phyloP scores from a whole-genome alignment of 2,329 filamentous ascomycete genomes.

The Parastagonospora nodorum region DNA sequence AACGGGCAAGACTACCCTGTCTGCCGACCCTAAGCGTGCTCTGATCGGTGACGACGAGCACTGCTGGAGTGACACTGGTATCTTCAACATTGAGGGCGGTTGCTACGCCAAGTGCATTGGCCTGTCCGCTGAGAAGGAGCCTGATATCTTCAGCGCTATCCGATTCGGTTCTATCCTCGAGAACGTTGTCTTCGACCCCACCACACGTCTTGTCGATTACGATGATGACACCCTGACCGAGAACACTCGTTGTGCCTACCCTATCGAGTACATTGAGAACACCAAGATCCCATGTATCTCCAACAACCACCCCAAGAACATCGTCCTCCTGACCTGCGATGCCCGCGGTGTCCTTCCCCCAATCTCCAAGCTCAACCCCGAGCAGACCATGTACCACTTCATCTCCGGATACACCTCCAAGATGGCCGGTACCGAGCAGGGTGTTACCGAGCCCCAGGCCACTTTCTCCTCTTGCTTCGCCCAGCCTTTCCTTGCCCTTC shows the following conservation, averaged over 20 bases:
- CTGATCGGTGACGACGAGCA: conserved; percentile 99
- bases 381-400: conserved; percentile 99
- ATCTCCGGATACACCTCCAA: conserved; percentile 99
- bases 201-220: conserved; percentile 90
- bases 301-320: conserved; percentile 88
- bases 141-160: conserved; percentile 96
- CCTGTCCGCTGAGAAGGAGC: conserved; percentile 97
- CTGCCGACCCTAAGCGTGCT: conserved; percentile 93
- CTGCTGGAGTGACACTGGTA: conserved; percentile 95
- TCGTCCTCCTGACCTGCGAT: conserved; percentile 97
- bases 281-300: conserved; percentile 97
- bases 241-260: conserved; percentile 98
- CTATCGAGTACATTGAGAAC: conserved; percentile 98
- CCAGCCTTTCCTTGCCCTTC: conserved; percentile 96
- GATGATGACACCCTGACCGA: conserved; percentile 94
- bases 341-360: conserved; percentile 95
- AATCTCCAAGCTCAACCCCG: conserved; percentile 92
- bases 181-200: conserved; percentile 96
- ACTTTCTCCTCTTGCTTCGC: conserved; percentile 99
- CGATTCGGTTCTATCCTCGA: conserved; percentile 96
- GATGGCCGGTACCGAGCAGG: conserved; percentile 99
- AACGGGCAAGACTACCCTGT: conserved; percentile 98
- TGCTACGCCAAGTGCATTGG: conserved; percentile 99
- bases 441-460: conserved; percentile 93
- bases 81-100: conserved; percentile 99